These are phyloP conservation scores for Pisolithus marmoratus DNA, from an alignment of 768 basidiomycete genomes.

Conservation along the genomic window DNA sequence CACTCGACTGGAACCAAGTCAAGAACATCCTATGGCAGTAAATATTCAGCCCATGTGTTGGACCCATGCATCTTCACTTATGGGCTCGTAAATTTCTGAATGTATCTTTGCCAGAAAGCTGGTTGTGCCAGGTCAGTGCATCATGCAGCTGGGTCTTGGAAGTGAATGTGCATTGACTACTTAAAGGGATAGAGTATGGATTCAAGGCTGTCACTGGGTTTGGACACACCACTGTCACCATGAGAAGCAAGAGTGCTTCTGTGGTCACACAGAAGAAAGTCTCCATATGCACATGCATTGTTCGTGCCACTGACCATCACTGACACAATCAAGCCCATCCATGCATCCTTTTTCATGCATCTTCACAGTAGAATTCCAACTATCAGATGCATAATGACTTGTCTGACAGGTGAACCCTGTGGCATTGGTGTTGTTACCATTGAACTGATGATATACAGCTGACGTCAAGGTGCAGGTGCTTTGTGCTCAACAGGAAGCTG, in stretches of 20 bases:
- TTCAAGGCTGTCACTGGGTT: slow-evolving; percentile 99
- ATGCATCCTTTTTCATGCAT: slow-evolving; percentile 90
- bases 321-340: slow-evolving; percentile 69
- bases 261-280: slow-evolving; percentile 99
- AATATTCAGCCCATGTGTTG: slow-evolving; percentile 18
- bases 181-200: slow-evolving; percentile 80
- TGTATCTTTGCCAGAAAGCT: slow-evolving; percentile 94
- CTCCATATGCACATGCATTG: slow-evolving; percentile 55
- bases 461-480: slow-evolving; percentile 90
- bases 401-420: slow-evolving; percentile 75
- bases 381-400: slow-evolving; percentile 98
- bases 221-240: slow-evolving; percentile 89
- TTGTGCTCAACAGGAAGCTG: slow-evolving; percentile 86
- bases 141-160: slow-evolving; percentile 7
- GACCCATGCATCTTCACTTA: background rate
- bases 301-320: background rate
- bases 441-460: slow-evolving; percentile 40
- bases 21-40: slow-evolving; percentile 85
- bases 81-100: slow-evolving; percentile 72
- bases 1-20: slow-evolving; percentile 52
- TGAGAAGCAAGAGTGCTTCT: slow-evolving; percentile 89
- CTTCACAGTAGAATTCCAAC: slow-evolving; percentile 93
- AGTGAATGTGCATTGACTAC: slow-evolving; percentile 5
- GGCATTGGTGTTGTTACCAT: background rate
- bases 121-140: slow-evolving; percentile 97